Evolutionary conservation across 306 rosid species (phyloP), one percentile per base, ranked within the genome.

Genomic region (Dryas octopetala): DNA sequence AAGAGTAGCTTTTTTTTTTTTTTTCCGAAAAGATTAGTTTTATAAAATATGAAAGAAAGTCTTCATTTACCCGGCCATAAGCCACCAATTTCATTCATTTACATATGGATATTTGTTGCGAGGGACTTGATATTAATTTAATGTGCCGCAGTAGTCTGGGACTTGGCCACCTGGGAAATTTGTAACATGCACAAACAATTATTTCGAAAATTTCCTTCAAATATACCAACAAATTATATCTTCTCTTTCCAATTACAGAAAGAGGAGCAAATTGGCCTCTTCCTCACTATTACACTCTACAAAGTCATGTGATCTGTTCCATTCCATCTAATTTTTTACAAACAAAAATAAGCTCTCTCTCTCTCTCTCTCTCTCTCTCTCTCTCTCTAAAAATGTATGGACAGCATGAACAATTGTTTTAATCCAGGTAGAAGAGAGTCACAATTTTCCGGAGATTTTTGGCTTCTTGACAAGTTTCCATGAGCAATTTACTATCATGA

Each of bases 381-480:
- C 63, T 58, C 65, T 53, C 79, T 68, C 57, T 50, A 84, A 76
- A 70, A 86, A 86, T 83, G 86, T 75, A 78, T 82, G 77, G 81
- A 82, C 82, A 81, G 48, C 71, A 48, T 74, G 66, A 54, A 81
- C 68, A 76, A 28, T 26, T 67, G 74, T 54, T 68, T 85, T 78
- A 92, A 81, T 96, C 99, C 67, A 96, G 87, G 87, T 96, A 96
- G 83, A 96, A 96, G 67, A 96, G 97, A 15, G 99, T 96, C 77
- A 96, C 99, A 64, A 96, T 96, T 86, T 96, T 96, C 28, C 99
- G 87, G 59, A 96, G 78, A 83, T 89, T 89, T 86, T 90, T 92
- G 4, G 99, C 99, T 81, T 96, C 99, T 81, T 87, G 99, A 87
- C 99, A 96, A 65, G 99, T 96, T 89, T 96, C 98, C 99, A 96